A percentile compares a stretch with the other conserved stretches of the same genome.
phyloP scores from a whole-genome alignment of 106 monocot genomes.

The Hemerocallis citrina region DNA sequence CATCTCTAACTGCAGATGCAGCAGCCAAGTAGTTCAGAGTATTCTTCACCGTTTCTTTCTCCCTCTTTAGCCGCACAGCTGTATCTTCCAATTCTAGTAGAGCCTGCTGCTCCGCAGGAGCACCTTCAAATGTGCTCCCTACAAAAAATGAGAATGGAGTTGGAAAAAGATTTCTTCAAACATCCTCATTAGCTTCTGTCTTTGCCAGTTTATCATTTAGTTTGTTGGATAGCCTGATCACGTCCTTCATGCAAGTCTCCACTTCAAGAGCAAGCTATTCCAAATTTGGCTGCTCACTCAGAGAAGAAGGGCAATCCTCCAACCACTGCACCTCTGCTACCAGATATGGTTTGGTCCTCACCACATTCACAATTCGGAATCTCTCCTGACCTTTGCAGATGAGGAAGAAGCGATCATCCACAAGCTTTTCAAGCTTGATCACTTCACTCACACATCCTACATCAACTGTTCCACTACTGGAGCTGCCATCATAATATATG shows the following conservation, averaged over 20 bases:
- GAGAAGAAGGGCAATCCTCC: slow-evolving; percentile 16
- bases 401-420: slow-evolving; percentile 31
- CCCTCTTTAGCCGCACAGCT: slow-evolving; percentile 18
- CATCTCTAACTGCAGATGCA: slow-evolving; percentile 30
- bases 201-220: slow-evolving; percentile 11
- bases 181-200: slow-evolving; percentile 9
- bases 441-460: slow-evolving; percentile 30
- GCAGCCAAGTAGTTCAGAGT: slow-evolving; percentile 25
- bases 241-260: slow-evolving; percentile 23
- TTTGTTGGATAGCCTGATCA: slow-evolving; percentile 24
- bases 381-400: slow-evolving; percentile 34
- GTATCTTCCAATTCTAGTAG: slow-evolving; percentile 31
- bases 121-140: slow-evolving; percentile 25
- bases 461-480: slow-evolving; percentile 8
- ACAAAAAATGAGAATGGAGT: slow-evolving; percentile 29
- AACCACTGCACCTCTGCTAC: slow-evolving; percentile 25
- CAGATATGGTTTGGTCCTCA: slow-evolving; percentile 20
- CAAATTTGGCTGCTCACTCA: slow-evolving; percentile 3
- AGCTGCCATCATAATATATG: slow-evolving; percentile 16
- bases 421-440: slow-evolving; percentile 23
- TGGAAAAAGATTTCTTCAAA: slow-evolving; percentile 18
- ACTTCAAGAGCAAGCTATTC: slow-evolving; percentile 22
- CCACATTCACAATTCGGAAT: slow-evolving; percentile 17
- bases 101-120: slow-evolving; percentile 27
- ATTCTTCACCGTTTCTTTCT: slow-evolving; percentile 25